These are phyloP conservation scores for Emergomyces orientalis DNA, from an alignment of 2,329 filamentous ascomycete genomes.

Conservation along the genomic window DNA sequence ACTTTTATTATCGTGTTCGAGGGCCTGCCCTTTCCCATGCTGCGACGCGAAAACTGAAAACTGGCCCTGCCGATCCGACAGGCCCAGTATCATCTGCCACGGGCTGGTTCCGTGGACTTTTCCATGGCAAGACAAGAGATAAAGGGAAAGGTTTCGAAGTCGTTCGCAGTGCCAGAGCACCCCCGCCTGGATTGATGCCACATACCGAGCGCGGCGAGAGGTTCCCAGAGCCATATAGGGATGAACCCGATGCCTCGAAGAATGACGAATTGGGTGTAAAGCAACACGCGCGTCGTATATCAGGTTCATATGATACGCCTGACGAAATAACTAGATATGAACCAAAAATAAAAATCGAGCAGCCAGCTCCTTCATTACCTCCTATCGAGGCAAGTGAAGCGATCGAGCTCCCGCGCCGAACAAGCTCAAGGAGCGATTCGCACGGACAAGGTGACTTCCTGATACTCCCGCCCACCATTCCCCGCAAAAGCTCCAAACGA, in stretches of 20 bases:
- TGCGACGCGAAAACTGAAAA: constrained; percentile 76
- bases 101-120: constrained; percentile 73
- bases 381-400: constrained; percentile 50
- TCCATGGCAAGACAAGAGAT: constrained; percentile 81
- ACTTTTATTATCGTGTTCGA: constrained; percentile 91
- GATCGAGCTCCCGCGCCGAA: constrained; percentile 56
- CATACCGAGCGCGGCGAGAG: constrained; percentile 45
- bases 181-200: constrained; percentile 57
- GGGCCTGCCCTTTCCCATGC: constrained; percentile 78
- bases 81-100: constrained; percentile 81
- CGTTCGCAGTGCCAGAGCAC: constrained; percentile 79
- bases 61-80: constrained; percentile 88
- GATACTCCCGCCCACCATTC: constrained; percentile 48
- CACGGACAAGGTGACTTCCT: constrained; percentile 31
- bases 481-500: constrained; percentile 64
- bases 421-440: constrained; percentile 50
- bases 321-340: constrained; percentile 16
- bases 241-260: constrained; percentile 37
- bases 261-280: constrained; percentile 17
- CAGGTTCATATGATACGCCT: constrained; percentile 12
- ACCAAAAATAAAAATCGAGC: neutral
- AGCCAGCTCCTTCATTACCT: constrained; percentile 46
- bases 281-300: constrained; percentile 8
- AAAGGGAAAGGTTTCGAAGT: constrained; percentile 97
- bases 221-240: constrained; percentile 56